Conservation (phyloP, 768 basidiomycete genomes). For the Agrocybe pediades region DNA sequence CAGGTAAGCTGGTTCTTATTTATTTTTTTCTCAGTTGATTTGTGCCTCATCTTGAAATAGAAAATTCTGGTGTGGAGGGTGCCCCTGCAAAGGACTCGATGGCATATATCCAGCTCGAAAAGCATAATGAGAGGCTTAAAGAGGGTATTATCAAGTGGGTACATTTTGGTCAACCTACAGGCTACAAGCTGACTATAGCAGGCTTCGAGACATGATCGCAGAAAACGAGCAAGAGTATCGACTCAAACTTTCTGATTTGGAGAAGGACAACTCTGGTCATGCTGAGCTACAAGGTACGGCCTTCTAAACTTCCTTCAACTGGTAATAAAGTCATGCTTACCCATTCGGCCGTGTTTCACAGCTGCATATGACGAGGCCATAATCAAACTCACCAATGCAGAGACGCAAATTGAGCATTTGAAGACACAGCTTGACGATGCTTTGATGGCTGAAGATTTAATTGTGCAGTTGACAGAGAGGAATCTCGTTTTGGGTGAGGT, state of each 20-base stretch:
- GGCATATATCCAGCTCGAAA: conserved; percentile 86
- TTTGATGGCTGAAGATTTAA: conserved; percentile 92
- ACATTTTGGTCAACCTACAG: neutral
- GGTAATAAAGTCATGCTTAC: neutral
- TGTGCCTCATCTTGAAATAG: conserved; percentile 4
- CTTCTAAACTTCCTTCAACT: conserved; percentile 10
- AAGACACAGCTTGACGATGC: conserved; percentile 95
- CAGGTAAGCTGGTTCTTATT: conserved; percentile 47
- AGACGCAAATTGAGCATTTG: conserved; percentile 90
- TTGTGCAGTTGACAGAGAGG: conserved; percentile 92
- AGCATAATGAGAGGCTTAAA: conserved; percentile 93
- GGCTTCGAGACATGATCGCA: conserved; percentile 84
- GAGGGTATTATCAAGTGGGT: conserved; percentile 86
- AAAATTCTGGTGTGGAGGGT: conserved; percentile 26
- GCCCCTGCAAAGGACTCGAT: conserved; percentile 55
- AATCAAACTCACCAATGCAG: conserved; percentile 84
- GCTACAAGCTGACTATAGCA: conserved; percentile 26
- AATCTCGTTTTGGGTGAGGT: conserved; percentile 93
- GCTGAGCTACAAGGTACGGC: conserved; percentile 87
- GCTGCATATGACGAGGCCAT: conserved; percentile 80
- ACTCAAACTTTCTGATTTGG: conserved; percentile 80
- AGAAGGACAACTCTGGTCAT: conserved; percentile 78
- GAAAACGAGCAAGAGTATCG: conserved; percentile 89
- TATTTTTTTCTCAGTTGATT: conserved; percentile 16
- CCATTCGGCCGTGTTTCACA: conserved; percentile 32